A percentile compares a stretch with the other conserved stretches of the same genome.
phyloP scores from a whole-genome alignment of 805 yeast species.

The Ogataea ganodermae region DNA sequence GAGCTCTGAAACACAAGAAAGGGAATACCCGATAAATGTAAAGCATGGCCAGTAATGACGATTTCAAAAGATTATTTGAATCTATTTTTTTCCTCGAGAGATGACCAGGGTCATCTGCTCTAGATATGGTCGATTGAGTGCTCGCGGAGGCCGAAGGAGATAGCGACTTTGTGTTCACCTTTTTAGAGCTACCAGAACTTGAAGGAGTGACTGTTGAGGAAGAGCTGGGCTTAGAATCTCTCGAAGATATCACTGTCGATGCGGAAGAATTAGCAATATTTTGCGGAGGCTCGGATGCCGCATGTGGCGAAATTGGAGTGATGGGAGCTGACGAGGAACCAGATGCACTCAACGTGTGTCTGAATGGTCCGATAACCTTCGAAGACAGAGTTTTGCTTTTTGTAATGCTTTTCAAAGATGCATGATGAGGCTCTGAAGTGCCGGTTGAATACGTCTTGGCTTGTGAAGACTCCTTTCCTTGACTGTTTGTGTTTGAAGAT shows the following conservation, averaged over 20 bases:
- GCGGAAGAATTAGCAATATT: background rate
- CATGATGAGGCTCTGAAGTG: slow-evolving; percentile 6
- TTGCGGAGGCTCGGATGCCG: background rate
- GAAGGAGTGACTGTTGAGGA: background rate
- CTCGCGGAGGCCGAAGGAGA: background rate
- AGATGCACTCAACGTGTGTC: slow-evolving; percentile 19
- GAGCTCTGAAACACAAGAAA: slow-evolving; percentile 31
- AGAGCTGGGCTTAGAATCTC: slow-evolving; percentile 2
- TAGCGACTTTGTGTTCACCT: background rate
- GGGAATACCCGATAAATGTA: slow-evolving; percentile 37
- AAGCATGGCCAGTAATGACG: slow-evolving; percentile 32
- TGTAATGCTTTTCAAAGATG: slow-evolving; percentile 10
- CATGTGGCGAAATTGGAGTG: slow-evolving; percentile 7
- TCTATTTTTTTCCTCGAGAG: slow-evolving; percentile 16
- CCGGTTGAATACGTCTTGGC: background rate
- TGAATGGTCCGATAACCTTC: slow-evolving; percentile 23
- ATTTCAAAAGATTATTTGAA: slow-evolving; percentile 14
- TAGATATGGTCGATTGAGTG: background rate
- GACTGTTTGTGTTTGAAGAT: slow-evolving; percentile 6
- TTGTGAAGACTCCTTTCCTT: slow-evolving; percentile 2
- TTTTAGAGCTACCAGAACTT: slow-evolving; percentile 1
- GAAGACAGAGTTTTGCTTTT: slow-evolving; percentile 21
- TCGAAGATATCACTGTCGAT: background rate
- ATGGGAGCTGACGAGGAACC: slow-evolving; percentile 13
- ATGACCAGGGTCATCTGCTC: slow-evolving; percentile 5